phyloP scores from a whole-genome alignment of 306 rosid species.

The Betula pendula region DNA sequence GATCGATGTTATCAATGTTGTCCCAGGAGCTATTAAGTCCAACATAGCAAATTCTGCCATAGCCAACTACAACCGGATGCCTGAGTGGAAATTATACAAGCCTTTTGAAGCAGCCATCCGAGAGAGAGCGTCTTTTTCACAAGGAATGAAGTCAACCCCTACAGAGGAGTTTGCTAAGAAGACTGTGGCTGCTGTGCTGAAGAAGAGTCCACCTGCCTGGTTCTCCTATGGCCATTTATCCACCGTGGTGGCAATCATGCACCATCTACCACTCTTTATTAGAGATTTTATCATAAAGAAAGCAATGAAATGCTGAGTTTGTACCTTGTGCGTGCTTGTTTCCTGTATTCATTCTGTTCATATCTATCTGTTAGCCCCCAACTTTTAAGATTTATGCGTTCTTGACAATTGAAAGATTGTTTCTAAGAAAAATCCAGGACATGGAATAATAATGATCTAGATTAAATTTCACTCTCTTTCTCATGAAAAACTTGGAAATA shows the following conservation, averaged over 20 bases:
- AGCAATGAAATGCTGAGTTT: conserved; percentile 39
- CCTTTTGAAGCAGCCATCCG: conserved; percentile 65
- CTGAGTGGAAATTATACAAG: conserved; percentile 66
- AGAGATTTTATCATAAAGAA: conserved; percentile 49
- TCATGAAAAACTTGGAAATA: no score
- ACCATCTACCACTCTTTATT: conserved; percentile 67
- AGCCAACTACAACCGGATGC: conserved; percentile 58
- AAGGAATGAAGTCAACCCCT: conserved; percentile 60
- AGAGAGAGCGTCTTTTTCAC: conserved; percentile 57
- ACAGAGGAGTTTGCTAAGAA: conserved; percentile 71
- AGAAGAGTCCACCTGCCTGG: conserved; percentile 81
- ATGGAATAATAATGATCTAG: background rate
- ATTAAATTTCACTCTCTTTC: no score
- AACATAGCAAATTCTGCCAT: conserved; percentile 63
- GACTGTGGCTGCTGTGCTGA: conserved; percentile 61
- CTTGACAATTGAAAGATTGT: background rate
- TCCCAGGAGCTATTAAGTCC: conserved; percentile 79
- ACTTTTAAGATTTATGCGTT: background rate
- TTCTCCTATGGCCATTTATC: conserved; percentile 63
- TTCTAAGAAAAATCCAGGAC: background rate
- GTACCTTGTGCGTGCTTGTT: no score
- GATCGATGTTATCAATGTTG: conserved; percentile 77
- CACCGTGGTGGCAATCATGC: conserved; percentile 54
- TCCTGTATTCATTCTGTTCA: background rate
- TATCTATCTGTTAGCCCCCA: background rate